Evolutionary conservation across 2,329 filamentous ascomycete species (phyloP), one percentile per base, ranked within the genome.

Genomic region (Colletotrichum graminicola): DNA sequence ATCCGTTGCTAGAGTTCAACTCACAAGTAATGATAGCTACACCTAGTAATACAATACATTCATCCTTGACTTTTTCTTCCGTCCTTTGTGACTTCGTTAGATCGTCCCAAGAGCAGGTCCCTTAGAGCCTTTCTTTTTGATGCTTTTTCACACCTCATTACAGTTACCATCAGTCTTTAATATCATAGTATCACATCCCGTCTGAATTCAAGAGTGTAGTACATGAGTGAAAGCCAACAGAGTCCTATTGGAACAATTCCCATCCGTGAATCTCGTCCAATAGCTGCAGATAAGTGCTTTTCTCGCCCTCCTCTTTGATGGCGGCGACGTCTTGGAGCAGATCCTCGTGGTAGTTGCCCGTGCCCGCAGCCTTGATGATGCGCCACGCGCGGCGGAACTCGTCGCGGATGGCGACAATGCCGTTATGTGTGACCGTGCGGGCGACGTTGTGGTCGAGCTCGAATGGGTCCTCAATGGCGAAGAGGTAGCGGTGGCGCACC

Each of bases 391-490:
- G 88, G 23, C 93, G 88, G 77, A 97, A 96, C 80, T 97, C 94
- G 76, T 96, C 92, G 51, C 93, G 87, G 71, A 97, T 96, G 0
- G 91, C 88, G 1, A 93, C 91, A 73, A 97, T 93, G 2, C 94
- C 94, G 72, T 91, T 89, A 77, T 95, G 93, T 8, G 92, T 94
- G 1, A 97, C 94, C 0, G 94, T 97, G 61, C 94, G 87, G 3
- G 93, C 95, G 43, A 97, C 92, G 76, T 97, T 98, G 81, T 97
- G 94, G 51, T 94, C 91, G 2, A 91, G 82, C 82, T 97, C 94
- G 77, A 97, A 97, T 0, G 95, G 95, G 79, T 97, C 95, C 78
- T 97, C 95, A 72, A 98, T 95, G 41, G 94, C 93, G 75, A 97
- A 93, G 5, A 97, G 87, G 79, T 94, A 97, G 16, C 94, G 90